These are phyloP conservation scores for Eutypa lata DNA, from an alignment of 2,329 filamentous ascomycete species.

Conservation along the genomic window DNA sequence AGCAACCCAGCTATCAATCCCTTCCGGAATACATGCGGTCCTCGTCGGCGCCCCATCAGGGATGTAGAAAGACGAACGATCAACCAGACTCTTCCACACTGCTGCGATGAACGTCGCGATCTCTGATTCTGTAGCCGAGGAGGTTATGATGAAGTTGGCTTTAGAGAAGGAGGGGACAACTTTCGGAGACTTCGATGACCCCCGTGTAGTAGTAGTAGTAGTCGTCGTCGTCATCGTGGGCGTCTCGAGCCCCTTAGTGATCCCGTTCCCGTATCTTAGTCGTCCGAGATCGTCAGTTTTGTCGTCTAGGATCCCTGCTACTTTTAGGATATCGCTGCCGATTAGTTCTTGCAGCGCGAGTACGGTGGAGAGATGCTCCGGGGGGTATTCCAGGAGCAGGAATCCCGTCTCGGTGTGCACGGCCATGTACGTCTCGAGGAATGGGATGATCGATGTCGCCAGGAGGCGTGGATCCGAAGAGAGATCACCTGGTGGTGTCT, in stretches of 20 bases:
- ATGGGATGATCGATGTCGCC: slow-evolving; percentile 56
- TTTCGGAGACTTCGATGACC: no score
- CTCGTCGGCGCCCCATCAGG: slow-evolving; percentile 30
- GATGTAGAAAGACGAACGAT: slow-evolving; percentile 44
- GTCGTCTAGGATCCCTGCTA: slow-evolving; percentile 54
- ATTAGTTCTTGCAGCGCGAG: slow-evolving; percentile 56
- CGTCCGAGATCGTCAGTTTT: slow-evolving; percentile 31
- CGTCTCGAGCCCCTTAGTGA: no score
- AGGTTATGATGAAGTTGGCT: slow-evolving; percentile 56
- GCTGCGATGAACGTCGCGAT: slow-evolving; percentile 51
- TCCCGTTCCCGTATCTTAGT: no score
- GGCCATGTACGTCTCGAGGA: slow-evolving; percentile 58
- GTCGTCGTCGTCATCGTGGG: no score
- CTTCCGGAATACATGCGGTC: slow-evolving; percentile 11
- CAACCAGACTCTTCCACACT: slow-evolving; percentile 47
- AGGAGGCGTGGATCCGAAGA: slow-evolving; percentile 52
- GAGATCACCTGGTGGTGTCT: slow-evolving; percentile 49
- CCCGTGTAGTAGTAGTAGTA: no score
- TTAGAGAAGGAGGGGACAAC: slow-evolving; percentile 41
- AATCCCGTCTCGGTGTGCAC: slow-evolving; percentile 51
- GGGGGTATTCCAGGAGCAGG: slow-evolving; percentile 57
- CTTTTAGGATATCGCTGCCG: slow-evolving; percentile 54
- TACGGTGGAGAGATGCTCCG: slow-evolving; percentile 54
- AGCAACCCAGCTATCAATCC: no score
- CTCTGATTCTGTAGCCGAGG: slow-evolving; percentile 51